Evolutionary conservation across 2,329 filamentous ascomycete species (phyloP), one percentile per base, ranked within the genome.

Genomic region (Pochonia chlamydosporia): DNA sequence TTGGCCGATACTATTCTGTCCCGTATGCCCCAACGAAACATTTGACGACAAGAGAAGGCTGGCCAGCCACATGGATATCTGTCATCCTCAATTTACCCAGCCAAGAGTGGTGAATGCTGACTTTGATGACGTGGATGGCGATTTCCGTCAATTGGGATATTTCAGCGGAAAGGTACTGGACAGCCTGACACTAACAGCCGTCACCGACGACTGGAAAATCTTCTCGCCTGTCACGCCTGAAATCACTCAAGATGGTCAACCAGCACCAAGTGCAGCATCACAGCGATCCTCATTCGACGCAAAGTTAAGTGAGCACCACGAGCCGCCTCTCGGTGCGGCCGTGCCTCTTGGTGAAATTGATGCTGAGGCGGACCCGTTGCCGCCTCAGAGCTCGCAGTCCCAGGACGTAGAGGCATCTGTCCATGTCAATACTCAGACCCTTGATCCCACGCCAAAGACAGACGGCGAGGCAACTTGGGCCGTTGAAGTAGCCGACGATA

Each of bases 251-350:
- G 31, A 35, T 16, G 3, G n/a, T 14, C 5, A 35, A 20, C 5
- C 20, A 14, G 20, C n/a, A 35, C 6, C 14, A 20, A 33, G 31
- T 9, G 14, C 40, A 23, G 6, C n/a, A 26, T 5, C 7, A 5
- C n/a, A 28, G 13, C 30, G 18, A 4, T 36, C 43, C n/a, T 16
- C 41, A 11, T 43, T 49, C 20, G n/a, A 40, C 7, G 16, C 24
- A 30, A 46, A 39, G 18, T 24, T 42, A 21, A 37, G 28, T 13
- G 43, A 49, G 20, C 43, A 42, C 21, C 47, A 43, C 13, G 43
- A 13, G 16, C 43, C 43, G 7, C 28, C 10, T 18, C 30, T 49
- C 18, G 37, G 23, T 4, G n/a, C 23, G 8, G 11, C 24, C 13
- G 20, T 39, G 4, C 18, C 24, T 13, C 3, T 14, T 18, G 35